Base-by-base conservation (phyloP, 352 stramenopile species). In the Phytophthora rubi region DNA sequence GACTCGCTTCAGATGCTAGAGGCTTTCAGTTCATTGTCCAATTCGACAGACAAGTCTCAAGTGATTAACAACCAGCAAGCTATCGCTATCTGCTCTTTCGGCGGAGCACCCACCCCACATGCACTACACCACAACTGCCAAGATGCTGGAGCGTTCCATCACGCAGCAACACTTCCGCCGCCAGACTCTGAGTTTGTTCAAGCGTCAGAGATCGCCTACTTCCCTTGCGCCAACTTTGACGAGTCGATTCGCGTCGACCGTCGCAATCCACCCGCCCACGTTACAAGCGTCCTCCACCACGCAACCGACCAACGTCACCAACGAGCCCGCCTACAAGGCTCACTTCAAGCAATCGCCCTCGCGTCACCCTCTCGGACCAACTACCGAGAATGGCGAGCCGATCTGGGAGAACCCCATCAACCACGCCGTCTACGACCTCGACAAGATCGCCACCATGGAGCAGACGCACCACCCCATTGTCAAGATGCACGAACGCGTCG, bases 351-450 rank as follows among this genome's bases (percentile, higher is more conserved):
- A 73, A 18, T 53, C 59, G 3, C 6, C 16, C 28, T 18, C 51
- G 2, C 68, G 5, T 9, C 39, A 48, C 12, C 13, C 39, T 18
- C 12, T 6, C 39, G 39, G 13, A 39, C 33, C 33, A 39, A 39
- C 33, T 13, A 39, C 1, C 9, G 33, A 39, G 26, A 30, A 42
- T 13, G 71, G 68, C 0, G 65, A 79, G 16, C 67, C 68, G 0
- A 67, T 75, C 6, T 85, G 78, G 78, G 75, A 85, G 5, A 79
- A 85, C 65, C 78, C 75, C 6, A 80, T 78, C 28, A 71, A 70
- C 21, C 78, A 81, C 47, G 53, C 75, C 44, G 71, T 85, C 0
- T 85, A 85, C 63, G 73, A 79, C 59, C 62, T 82, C 13, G 55
- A 80, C 4, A 76, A 81, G 62, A 80, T 85, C 58, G 28, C 61